Base-by-base conservation (phyloP, 2,329 filamentous ascomycete genomes). In the Madurella fahalii region DNA sequence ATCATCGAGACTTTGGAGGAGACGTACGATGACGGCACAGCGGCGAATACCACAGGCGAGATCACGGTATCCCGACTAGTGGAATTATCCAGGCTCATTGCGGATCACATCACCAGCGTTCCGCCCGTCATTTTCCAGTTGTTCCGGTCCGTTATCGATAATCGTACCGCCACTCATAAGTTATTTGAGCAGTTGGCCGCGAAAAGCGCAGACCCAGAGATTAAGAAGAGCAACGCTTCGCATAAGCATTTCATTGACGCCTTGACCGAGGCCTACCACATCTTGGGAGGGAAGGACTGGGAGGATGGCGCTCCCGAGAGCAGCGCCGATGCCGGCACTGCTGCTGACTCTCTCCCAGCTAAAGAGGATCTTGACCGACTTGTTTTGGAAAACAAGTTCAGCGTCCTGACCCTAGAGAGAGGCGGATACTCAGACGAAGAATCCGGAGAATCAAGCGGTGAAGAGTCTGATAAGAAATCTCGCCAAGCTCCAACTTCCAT, bases 221-320 rank as follows among this genome's bases (percentile, higher is more conserved):
- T 73, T 7, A 61, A 72, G 47, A 64, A 61, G 46, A 74, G 68
- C 53, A 77, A 76, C 54, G 57, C 53, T 2, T 65, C 66, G 1
- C 74, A 78, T 58, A 71, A 72, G 43, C 58, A 68, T 39, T 78
- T 76, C 57, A 77, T 77, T 49, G 67, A 76, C 42, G 66, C 65
- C 2, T 67, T 78, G 2, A 64, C 58, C 3, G 58, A 70, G 4
- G 68, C 69, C 0, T 75, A 75, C 37, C 32, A 67, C 0, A 61
- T 63, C 12, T 59, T 76, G 1, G 71, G 73, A 2, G 69, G 72
- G 2, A 58, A 65, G 1, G 40, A 42, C 7, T 69, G 64, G 64
- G 50, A 59, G n/a, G n/a, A 34, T 13, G 15, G 16, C 9, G 31
- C 56, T 44, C 51, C 40, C 18, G 52, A 50, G 45, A 37, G 39